Base-by-base conservation (phyloP, 1,139 yeast species). In the Candida sanyaensis region DNA sequence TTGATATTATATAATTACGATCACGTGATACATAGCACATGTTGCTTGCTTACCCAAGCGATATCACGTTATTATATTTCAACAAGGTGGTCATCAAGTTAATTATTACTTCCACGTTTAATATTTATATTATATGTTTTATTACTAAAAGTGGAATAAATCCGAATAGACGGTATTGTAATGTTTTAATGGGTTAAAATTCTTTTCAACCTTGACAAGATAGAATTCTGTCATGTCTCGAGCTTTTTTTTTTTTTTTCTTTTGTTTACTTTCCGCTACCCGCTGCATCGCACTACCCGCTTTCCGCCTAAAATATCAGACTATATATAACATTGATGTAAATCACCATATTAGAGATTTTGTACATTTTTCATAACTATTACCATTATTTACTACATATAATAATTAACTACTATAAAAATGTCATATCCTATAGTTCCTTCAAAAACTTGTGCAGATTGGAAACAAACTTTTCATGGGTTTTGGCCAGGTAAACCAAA, bases 91-190 rank as follows among this genome's bases (percentile, higher is more conserved):
- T 2, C 3, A n/a, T 17, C 21, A 17, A 17, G 21, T 17, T 17
- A 17, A 17, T 3, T 17, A 17, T 17, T 17, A 17, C 21, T 17
- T 17, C 21, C 21, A n/a, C n/a, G n/a, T n/a, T n/a, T n/a, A n/a
- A n/a, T n/a, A n/a, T n/a, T n/a, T n/a, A n/a, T n/a, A 60, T 59
- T 61, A 30, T 30, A 30, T n/a, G 6, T 30, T 13, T 13, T 6
- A 13, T 3, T 4, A 30, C n/a, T 9, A 3, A 17, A 17, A 17
- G 34, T 32, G 34, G 21, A 7, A 32, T 12, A 32, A 32, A 32
- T 32, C 34, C 23, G 34, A 32, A 17, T 17, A 2, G 3, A 17
- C 21, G 21, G 21, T 17, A 17, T 17, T 17, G 21, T 3, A 17
- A 2, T 17, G 21, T 17, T 17, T 17, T 17, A 17, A 17, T 17